Base-by-base conservation (phyloP, 768 basidiomycete genomes). In the Hygrocybe punicea region DNA sequence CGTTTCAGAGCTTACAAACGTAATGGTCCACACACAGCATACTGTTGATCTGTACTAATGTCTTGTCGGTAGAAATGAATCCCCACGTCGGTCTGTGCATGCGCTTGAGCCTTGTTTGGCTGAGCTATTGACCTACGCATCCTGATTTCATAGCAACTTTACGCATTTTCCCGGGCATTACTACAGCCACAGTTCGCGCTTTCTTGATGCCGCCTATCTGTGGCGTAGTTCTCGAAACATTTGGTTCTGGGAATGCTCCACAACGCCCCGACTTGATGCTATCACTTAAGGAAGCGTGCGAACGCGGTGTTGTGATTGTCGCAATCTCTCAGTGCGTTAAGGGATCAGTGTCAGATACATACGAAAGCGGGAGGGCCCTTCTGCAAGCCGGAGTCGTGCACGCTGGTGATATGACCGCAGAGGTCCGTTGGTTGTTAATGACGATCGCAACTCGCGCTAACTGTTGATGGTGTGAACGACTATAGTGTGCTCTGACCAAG, bases 391-490 rank as follows among this genome's bases (percentile, higher is more conserved):
- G 93, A 0, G 86, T 95, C 17, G 81, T 94, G 11, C 80, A 90
- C 0, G 93, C 93, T 6, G 84, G 83, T 24, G 94, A 97, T 69
- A 95, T 96, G 93, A 97, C 94, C 1, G 91, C 93, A n/a, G 93
- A 96, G 82, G 91, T 47, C 17, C n/a, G 42, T 52, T 34, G 9
- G 14, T 29, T 9, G 23, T 17, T 29, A 23, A 11, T 54, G 10
- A 46, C 24, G 39, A 29, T 19, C 21, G n/a, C 21, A 37, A 33
- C 55, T 39, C 17, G 42, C 39, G 44, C 51, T 29, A 17, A 54
- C 40, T 55, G 24, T 29, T 44, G n/a, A 51, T 34, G 34, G 17
- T 33, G n/a, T 33, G n/a, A 16, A 17, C 39, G n/a, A n/a, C 35
- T 16, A 7, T 56, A 95, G 93, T 92, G 91, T 58, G 94, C 94